These are phyloP conservation scores for Penicillium coffeae DNA, from an alignment of 495 filamentous ascomycete genomes.

Conservation along the genomic window DNA sequence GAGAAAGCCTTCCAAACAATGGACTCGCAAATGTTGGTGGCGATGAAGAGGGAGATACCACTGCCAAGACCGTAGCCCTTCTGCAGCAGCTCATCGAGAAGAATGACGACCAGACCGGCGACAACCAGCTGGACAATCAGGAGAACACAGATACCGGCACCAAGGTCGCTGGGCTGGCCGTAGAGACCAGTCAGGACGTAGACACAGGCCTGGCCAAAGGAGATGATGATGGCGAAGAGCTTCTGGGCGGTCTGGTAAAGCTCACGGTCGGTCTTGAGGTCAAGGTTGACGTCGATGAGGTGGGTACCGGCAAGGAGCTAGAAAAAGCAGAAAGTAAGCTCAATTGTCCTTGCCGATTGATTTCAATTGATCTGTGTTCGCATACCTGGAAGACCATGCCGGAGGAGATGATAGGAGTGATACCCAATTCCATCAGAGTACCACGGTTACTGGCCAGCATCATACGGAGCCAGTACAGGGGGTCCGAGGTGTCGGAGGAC, in stretches of 20 bases:
- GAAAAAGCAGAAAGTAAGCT: constrained; percentile 16
- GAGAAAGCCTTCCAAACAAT: constrained; percentile 99
- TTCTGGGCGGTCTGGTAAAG: constrained; percentile 99
- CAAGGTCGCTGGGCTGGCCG: constrained; percentile 90
- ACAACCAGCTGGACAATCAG: constrained; percentile 95
- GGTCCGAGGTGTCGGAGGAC: constrained; percentile 94
- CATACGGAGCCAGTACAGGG: constrained; percentile 99
- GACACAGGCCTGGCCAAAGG: constrained; percentile 93
- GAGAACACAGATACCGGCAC: constrained; percentile 95
- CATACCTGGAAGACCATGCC: constrained; percentile 97
- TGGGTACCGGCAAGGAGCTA: constrained; percentile 96
- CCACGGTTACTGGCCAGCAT: constrained; percentile 99
- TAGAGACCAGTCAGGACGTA: constrained; percentile 98
- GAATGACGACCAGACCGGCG: constrained; percentile 96
- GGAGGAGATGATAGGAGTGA: constrained; percentile 97
- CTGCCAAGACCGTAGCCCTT: constrained; percentile 98
- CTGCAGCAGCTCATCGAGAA: constrained; percentile 97
- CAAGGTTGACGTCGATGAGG: constrained; percentile 98
- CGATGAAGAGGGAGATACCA: constrained; percentile 99
- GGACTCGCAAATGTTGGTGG: constrained; percentile 99
- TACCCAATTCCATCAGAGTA: constrained; percentile 98
- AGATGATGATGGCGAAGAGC: constrained; percentile 96
- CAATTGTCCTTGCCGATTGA: constrained; percentile 1
- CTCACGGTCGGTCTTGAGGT: constrained; percentile 99
- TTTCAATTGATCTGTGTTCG: constrained; percentile 3